Evolutionary conservation across 2,329 filamentous ascomycete species (phyloP).

Genomic region (Ilyonectria robusta): DNA sequence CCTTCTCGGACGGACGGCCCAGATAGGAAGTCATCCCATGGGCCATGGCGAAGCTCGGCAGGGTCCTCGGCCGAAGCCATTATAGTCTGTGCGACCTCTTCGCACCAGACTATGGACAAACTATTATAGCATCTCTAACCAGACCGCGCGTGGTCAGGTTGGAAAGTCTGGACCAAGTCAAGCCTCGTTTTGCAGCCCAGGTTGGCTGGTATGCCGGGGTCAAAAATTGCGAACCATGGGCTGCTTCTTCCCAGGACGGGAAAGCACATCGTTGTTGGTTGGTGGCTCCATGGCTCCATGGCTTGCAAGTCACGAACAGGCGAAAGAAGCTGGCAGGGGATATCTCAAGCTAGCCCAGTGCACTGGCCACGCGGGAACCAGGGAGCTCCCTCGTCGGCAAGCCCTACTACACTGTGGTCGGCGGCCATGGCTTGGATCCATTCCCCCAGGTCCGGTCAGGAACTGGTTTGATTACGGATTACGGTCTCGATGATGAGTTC

Average conservation of each 20-base stretch:
- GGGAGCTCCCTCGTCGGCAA: conserved; percentile 38
- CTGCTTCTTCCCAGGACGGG: conserved; percentile 17
- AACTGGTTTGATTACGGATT: conserved; percentile 28
- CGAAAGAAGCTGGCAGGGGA: conserved; percentile 28
- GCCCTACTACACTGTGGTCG: conserved; percentile 22
- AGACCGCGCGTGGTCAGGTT: neutral
- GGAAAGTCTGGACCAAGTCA: conserved; percentile 34
- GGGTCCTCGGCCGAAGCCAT: conserved; percentile 19
- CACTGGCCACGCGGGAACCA: conserved; percentile 45
- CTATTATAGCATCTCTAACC: conserved; percentile 1
- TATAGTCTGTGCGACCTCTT: conserved; percentile 1
- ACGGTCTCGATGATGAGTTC: conserved; percentile 7
- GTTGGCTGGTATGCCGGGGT: conserved; percentile 18
- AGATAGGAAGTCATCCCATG: conserved; percentile 40
- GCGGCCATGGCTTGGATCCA: conserved; percentile 28
- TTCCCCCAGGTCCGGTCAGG: conserved; percentile 26
- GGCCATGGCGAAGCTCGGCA: conserved; percentile 26
- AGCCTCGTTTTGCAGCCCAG: conserved; percentile 25
- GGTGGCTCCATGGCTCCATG: conserved; percentile 18
- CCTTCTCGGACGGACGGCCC: conserved; percentile 37
- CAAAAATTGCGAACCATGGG: conserved; percentile 10
- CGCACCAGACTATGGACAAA: conserved; percentile 3
- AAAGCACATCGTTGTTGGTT: conserved; percentile 20
- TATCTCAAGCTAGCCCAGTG: conserved; percentile 16
- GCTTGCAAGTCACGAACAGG: conserved; percentile 33